Evolutionary conservation across 371 early-diverging fungal genomes (phyloP), one percentile per base, ranked within the genome.

Genomic region (Zancudomyces culisetae): DNA sequence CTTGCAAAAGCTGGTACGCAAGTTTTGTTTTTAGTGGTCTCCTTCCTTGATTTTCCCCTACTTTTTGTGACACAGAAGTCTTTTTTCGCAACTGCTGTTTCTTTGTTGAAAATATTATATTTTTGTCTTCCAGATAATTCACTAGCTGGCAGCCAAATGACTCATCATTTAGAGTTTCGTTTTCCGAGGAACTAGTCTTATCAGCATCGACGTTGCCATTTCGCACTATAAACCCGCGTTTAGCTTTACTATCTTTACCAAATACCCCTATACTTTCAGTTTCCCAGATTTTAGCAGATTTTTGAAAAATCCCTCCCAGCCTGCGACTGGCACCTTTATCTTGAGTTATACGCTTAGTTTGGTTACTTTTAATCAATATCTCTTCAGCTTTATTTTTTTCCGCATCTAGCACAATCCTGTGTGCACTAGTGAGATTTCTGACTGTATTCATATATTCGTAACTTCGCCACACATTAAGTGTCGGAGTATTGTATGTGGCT

Each of bases 221-320:
- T 47, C 13, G 12, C 15, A 27, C 26, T 4, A 23, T 18, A 47
- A 6, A 27, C 6, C 19, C 15, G 19, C 19, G 29, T 19, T 24
- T 3, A 23, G 27, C 27, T 4, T 8, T 8, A n/a, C 35, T 49
- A 22, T 28, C 30, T 49, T 29, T 18, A 29, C 28, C 19, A 29
- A 49, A 49, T 35, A 49, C 50, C 39, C 50, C 50, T 29, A 27
- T 29, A 35, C 30, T n/a, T n/a, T 30, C 19, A 15, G 26, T 49
- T 49, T 49, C 50, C 22, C 18, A 29, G 4, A 49, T 35, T 19
- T 21, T 3, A 24, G 10, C 3, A 22, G 50, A 49, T 35, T 30
- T 49, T 15, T 24, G 8, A 3, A 35, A 8, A 15, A 29, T n/a
- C 3, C 50, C 28, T 22, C 20, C 20, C 15, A 49, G 21, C 19